A percentile compares a stretch with the other conserved stretches of the same genome.
Conservation (phyloP, 805 yeast species). For the Metahyphopichia silvanorum region DNA sequence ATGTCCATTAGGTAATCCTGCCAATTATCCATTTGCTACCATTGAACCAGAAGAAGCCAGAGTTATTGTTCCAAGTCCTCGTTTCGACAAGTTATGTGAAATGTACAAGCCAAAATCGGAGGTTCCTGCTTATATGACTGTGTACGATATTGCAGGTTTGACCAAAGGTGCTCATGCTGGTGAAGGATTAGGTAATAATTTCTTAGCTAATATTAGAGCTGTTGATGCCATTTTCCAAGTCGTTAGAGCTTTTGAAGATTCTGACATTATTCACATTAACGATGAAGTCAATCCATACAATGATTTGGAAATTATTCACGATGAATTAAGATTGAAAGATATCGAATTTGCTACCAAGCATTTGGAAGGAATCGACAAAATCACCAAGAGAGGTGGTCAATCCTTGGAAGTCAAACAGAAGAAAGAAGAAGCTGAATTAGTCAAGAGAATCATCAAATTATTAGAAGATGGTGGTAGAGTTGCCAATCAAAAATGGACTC, state of each 20-base stretch:
- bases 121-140: slow-evolving; percentile 90
- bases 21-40: slow-evolving; percentile 97
- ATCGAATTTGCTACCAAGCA: slow-evolving; percentile 89
- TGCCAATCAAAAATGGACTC: slow-evolving; percentile 82
- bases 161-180: slow-evolving; percentile 96
- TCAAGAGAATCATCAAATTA: slow-evolving; percentile 67
- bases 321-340: slow-evolving; percentile 93
- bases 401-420: slow-evolving; percentile 84
- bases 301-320: slow-evolving; percentile 87
- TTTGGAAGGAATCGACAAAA: slow-evolving; percentile 72
- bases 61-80: slow-evolving; percentile 87
- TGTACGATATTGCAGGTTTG: slow-evolving; percentile 96
- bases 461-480: slow-evolving; percentile 86
- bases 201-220: slow-evolving; percentile 92
- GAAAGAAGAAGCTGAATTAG: slow-evolving; percentile 79
- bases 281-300: slow-evolving; percentile 90
- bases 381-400: slow-evolving; percentile 85
- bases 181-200: slow-evolving; percentile 97
- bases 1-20: slow-evolving; percentile 93
- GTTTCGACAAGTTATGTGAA: slow-evolving; percentile 73
- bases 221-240: slow-evolving; percentile 98
- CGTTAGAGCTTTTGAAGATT: slow-evolving; percentile 96
- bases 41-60: slow-evolving; percentile 98
- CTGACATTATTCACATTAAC: slow-evolving; percentile 95
- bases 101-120: slow-evolving; percentile 79